These are phyloP conservation scores for Picea abies DNA, from an alignment of 83 land plant genomes.

Conservation along the genomic window DNA sequence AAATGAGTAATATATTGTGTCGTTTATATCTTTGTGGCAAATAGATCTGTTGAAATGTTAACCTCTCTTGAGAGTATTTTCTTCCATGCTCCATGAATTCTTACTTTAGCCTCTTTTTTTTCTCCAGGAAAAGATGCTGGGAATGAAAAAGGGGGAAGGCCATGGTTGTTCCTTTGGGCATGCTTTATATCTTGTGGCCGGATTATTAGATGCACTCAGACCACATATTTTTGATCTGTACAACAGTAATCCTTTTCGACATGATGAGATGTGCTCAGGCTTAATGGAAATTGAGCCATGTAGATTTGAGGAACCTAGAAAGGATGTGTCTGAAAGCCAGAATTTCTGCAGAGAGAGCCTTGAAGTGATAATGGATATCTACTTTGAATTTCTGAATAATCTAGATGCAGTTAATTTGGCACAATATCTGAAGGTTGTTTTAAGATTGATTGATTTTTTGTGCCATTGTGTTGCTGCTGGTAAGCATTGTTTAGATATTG, in stretches of 20 bases:
- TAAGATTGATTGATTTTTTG: constrained; percentile 28
- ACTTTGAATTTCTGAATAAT: constrained; percentile 27
- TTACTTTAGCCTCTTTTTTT: not conserved
- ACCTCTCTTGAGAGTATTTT: not conserved
- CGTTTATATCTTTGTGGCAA: not conserved
- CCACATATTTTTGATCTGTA: not conserved
- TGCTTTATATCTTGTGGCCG: constrained; percentile 14
- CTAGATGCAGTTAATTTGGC: constrained; percentile 24
- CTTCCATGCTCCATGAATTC: not conserved
- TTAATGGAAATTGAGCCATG: not conserved
- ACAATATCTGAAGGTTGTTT: constrained; percentile 32
- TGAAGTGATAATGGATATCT: constrained; percentile 22
- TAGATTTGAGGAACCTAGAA: not conserved
- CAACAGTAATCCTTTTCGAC: not conserved
- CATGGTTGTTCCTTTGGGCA: constrained; percentile 6
- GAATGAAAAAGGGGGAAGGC: not conserved
- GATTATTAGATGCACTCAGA: constrained; percentile 12
- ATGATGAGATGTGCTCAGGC: not conserved
- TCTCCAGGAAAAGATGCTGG: constrained; percentile 5
- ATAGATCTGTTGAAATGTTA: not conserved
- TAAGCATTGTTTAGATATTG: constrained; percentile 21
- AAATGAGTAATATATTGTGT: too few relatives aligned
- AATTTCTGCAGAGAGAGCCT: constrained; percentile 1
- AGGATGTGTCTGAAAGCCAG: not conserved
- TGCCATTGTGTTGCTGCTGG: constrained; percentile 45